These are phyloP conservation scores for Spergularia bocconei DNA, from an alignment of 148 eudicot genomes.

Conservation along the genomic window DNA sequence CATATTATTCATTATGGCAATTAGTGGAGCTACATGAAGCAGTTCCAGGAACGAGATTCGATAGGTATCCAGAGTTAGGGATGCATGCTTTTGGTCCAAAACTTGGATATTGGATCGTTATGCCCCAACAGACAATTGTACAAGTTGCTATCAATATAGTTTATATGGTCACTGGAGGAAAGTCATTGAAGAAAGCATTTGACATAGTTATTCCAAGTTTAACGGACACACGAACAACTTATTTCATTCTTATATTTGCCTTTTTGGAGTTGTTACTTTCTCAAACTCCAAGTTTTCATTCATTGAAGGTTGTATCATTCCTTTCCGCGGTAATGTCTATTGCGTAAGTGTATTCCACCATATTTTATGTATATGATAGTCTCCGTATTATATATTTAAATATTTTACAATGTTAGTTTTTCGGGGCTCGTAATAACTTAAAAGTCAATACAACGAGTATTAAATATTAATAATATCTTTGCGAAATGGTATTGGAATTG, in stretches of 20 bases:
- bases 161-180: slow-evolving; percentile 18
- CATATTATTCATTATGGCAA: slow-evolving; percentile 5
- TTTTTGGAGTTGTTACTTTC: slow-evolving; percentile 1
- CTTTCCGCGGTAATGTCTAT: slow-evolving; percentile 9
- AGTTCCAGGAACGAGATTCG: neutral
- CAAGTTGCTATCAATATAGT: slow-evolving; percentile 17
- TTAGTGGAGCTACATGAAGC: slow-evolving; percentile 4
- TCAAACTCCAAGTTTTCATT: slow-evolving; percentile 9
- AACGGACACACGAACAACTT: neutral
- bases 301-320: slow-evolving; percentile 2
- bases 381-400: no score
- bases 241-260: slow-evolving; percentile 4
- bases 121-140: slow-evolving; percentile 17
- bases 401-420: no score
- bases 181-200: neutral
- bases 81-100: slow-evolving; percentile 15
- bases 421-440: no score
- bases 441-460: no score
- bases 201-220: neutral
- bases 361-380: neutral
- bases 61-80: slow-evolving; percentile 15
- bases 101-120: slow-evolving; percentile 13
- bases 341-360: neutral
- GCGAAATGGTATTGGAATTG: no score
- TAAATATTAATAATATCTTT: no score